Conservation (phyloP, 2,329 filamentous ascomycete genomes). For the Reticulascus tulasneorum region DNA sequence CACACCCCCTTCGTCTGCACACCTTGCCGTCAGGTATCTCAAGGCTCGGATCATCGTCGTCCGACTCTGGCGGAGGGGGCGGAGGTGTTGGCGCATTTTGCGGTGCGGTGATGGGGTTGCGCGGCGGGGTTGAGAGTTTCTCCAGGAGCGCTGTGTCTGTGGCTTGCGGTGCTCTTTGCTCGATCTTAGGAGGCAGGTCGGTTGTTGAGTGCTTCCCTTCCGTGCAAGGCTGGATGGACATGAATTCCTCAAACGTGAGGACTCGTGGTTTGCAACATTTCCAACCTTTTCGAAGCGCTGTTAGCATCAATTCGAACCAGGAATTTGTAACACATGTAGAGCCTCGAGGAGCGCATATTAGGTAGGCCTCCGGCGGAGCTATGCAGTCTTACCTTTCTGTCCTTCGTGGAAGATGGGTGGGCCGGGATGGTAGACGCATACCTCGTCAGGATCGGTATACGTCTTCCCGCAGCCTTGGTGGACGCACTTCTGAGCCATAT, state of each 20-base stretch:
- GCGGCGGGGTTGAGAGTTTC: slow-evolving; percentile 39
- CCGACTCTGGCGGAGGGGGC: slow-evolving; percentile 68
- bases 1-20: slow-evolving; percentile 77
- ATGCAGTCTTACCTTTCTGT: slow-evolving; percentile 74
- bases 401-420: slow-evolving; percentile 96
- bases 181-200: slow-evolving; percentile 61
- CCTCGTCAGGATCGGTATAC: slow-evolving; percentile 77
- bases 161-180: slow-evolving; percentile 49
- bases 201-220: slow-evolving; percentile 88
- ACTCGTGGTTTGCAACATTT: slow-evolving; percentile 98
- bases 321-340: slow-evolving; percentile 5
- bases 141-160: slow-evolving; percentile 36
- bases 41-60: slow-evolving; percentile 77
- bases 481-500: slow-evolving; percentile 81
- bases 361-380: background rate
- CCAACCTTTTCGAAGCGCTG: slow-evolving; percentile 64
- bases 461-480: slow-evolving; percentile 93
- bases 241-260: slow-evolving; percentile 97
- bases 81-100: slow-evolving; percentile 42
- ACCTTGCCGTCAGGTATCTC: slow-evolving; percentile 69
- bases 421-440: slow-evolving; percentile 88
- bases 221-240: slow-evolving; percentile 86
- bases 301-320: slow-evolving; percentile 11
- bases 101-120: slow-evolving; percentile 32
- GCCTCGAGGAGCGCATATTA: slow-evolving; percentile 8